phyloP scores from a whole-genome alignment of 257 asterid species.

The Plantago ovata region DNA sequence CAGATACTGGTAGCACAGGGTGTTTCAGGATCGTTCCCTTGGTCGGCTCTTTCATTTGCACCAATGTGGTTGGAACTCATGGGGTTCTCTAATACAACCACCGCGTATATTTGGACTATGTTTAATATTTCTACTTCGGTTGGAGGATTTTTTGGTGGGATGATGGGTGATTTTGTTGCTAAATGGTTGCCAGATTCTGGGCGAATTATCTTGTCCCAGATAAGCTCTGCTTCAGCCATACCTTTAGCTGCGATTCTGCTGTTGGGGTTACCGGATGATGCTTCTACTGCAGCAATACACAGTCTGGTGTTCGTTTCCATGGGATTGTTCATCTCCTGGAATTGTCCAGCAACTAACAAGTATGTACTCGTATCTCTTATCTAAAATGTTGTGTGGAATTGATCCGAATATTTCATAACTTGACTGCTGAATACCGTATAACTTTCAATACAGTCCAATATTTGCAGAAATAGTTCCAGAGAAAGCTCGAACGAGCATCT shows the following conservation, averaged over 20 bases:
- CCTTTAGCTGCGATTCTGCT: conserved; percentile 65
- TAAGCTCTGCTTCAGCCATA: too few relatives aligned
- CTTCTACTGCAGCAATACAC: conserved; percentile 42
- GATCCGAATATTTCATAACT: too few relatives aligned
- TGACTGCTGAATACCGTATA: conserved; percentile 20
- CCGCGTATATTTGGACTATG: conserved; percentile 54
- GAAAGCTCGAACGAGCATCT: conserved; percentile 67
- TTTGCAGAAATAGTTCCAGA: too few relatives aligned
- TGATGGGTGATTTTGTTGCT: conserved; percentile 67
- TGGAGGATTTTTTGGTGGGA: conserved; percentile 76
- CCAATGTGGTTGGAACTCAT: conserved; percentile 77
- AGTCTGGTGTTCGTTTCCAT: conserved; percentile 60
- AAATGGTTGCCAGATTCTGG: conserved; percentile 63
- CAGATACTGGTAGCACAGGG: conserved; percentile 73
- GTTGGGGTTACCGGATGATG: conserved; percentile 61
- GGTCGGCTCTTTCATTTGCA: conserved; percentile 67
- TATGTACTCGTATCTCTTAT: conserved; percentile 22
- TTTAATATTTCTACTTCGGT: conserved; percentile 58
- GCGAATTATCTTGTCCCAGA: conserved; percentile 64
- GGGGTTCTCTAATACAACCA: too few relatives aligned
- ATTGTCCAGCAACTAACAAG: conserved; percentile 84
- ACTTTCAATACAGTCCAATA: too few relatives aligned
- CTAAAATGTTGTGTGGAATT: neutral
- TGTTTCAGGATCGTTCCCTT: conserved; percentile 66
- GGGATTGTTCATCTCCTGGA: conserved; percentile 74